Evolutionary conservation across 495 filamentous ascomycete genomes (phyloP).

Genomic region (Staphylotrichum tortipilum): DNA sequence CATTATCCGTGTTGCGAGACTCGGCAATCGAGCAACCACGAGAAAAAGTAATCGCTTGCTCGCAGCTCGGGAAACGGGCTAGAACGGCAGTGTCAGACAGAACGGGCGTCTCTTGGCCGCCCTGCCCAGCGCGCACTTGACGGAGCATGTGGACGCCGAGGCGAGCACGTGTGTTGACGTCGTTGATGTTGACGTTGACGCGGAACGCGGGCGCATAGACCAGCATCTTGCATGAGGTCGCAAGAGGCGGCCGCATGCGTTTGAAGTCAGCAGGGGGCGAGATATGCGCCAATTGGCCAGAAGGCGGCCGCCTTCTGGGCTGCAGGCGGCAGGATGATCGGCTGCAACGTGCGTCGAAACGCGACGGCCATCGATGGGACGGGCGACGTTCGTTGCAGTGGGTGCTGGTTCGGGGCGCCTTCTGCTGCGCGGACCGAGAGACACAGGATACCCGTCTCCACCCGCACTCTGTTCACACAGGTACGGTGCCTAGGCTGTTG

Average conservation of each 20-base stretch:
- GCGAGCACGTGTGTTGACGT: conserved; percentile 5
- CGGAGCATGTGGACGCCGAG: not conserved
- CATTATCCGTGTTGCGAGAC: not conserved
- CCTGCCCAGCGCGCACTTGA: not conserved
- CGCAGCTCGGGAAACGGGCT: too few species aligned
- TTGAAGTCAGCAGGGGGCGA: conserved; percentile 25
- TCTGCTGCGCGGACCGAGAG: too few species aligned
- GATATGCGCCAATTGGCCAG: conserved; percentile 24
- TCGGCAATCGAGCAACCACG: not conserved
- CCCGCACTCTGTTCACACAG: too few species aligned
- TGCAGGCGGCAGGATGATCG: conserved; percentile 21
- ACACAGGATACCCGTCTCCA: too few species aligned
- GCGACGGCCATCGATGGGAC: not conserved
- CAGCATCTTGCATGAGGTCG: conserved; percentile 16
- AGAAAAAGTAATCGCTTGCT: too few species aligned
- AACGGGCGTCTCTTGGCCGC: not conserved
- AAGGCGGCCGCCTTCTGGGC: conserved; percentile 14
- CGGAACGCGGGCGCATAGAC: conserved; percentile 19
- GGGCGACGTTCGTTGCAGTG: too few species aligned
- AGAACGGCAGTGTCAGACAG: too few species aligned
- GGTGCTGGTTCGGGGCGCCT: too few species aligned
- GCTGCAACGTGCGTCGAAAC: not conserved
- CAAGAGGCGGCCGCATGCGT: conserved; percentile 21
- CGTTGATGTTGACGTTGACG: conserved; percentile 6
- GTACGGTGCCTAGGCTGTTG: too few species aligned